Conservation (phyloP, 495 filamentous ascomycete genomes). For the Peziza echinospora region DNA sequence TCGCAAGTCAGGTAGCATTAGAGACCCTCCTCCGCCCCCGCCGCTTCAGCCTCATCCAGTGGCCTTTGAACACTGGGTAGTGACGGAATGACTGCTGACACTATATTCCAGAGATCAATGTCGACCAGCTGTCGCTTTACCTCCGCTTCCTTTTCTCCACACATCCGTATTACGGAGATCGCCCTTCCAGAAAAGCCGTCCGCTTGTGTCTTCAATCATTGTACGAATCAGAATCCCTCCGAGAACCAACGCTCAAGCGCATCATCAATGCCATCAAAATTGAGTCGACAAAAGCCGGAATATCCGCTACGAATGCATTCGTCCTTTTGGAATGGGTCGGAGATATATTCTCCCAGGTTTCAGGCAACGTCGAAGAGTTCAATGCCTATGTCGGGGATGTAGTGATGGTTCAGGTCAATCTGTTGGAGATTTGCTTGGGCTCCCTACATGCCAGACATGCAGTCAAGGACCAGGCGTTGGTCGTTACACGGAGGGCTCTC, state of each 20-base stretch:
- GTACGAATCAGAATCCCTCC: constrained; percentile 27
- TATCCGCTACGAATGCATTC: constrained; percentile 62
- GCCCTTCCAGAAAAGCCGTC: constrained; percentile 57
- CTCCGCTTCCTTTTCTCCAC: constrained; percentile 60
- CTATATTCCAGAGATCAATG: constrained; percentile 12
- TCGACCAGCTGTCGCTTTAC: constrained; percentile 20
- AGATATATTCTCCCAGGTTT: constrained; percentile 9
- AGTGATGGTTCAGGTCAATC: constrained; percentile 7
- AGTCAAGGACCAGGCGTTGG: constrained; percentile 29
- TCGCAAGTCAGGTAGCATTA: constrained; percentile 22
- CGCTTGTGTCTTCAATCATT: constrained; percentile 50
- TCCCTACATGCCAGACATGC: constrained; percentile 18
- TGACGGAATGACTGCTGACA: too few species aligned
- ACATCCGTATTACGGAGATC: constrained; percentile 70
- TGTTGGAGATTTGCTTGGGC: constrained; percentile 53
- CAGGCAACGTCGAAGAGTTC: constrained; percentile 7
- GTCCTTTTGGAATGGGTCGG: constrained; percentile 68
- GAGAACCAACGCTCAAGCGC: constrained; percentile 38
- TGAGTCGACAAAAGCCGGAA: constrained; percentile 50
- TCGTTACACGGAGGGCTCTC: constrained; percentile 50
- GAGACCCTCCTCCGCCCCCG: background rate
- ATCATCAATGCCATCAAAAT: constrained; percentile 21
- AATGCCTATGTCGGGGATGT: constrained; percentile 6
- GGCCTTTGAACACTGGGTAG: background rate
- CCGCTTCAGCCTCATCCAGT: background rate